These are phyloP conservation scores for Solanum ossicruentum DNA, from an alignment of 257 asterid species.

Conservation along the genomic window DNA sequence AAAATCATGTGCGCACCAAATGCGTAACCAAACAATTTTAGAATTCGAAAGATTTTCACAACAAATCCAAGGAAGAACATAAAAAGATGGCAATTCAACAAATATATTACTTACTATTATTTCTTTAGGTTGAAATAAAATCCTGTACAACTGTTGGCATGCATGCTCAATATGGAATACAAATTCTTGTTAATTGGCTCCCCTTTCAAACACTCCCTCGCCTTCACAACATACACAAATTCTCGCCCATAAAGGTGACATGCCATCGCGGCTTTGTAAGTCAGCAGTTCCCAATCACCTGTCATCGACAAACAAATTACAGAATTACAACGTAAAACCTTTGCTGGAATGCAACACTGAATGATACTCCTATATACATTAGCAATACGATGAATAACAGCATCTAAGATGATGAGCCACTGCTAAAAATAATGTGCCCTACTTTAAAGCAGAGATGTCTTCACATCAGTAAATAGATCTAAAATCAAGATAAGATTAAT, in stretches of 20 bases:
- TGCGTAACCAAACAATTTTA: background rate
- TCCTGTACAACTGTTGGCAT: constrained; percentile 44
- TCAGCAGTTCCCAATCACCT: constrained; percentile 54
- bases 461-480: background rate
- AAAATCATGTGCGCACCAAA: background rate
- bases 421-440: background rate
- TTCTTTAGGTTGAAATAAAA: constrained; percentile 10
- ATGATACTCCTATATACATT: background rate
- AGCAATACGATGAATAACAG: background rate
- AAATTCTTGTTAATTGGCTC: constrained; percentile 30
- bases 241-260: constrained; percentile 62
- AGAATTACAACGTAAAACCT: background rate
- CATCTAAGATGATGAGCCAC: background rate
- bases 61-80: background rate
- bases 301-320: background rate
- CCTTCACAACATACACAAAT: constrained; percentile 33
- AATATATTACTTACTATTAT: background rate
- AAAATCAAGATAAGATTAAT: background rate
- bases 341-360: background rate
- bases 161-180: constrained; percentile 34
- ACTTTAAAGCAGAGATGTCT: background rate
- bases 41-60: too few species aligned
- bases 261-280: constrained; percentile 72
- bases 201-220: constrained; percentile 25
- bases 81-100: background rate